Conservation (phyloP, 2,329 filamentous ascomycete genomes). For the Curvularia lunata region DNA sequence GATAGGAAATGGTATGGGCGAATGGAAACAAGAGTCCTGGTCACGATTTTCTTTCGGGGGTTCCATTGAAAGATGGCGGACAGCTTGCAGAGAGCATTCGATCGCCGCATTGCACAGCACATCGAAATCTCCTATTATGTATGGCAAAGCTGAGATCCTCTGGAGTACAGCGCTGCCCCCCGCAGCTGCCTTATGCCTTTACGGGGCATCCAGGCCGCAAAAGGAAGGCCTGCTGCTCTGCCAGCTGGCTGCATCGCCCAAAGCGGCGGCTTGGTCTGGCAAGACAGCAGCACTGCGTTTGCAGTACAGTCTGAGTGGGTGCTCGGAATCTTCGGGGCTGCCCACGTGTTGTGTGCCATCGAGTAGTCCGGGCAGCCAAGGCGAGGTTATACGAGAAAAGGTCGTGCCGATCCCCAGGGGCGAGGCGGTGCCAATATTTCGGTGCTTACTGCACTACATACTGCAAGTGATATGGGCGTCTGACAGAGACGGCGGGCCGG, state of each 20-base stretch:
- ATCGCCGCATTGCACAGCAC: too few relatives aligned
- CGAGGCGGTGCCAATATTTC: slow-evolving; percentile 25
- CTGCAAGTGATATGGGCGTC: slow-evolving; percentile 7
- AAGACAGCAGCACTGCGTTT: too few relatives aligned
- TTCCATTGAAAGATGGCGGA: neutral
- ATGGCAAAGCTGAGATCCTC: too few relatives aligned
- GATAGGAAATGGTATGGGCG: neutral
- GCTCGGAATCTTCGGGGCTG: neutral
- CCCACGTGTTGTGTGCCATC: neutral
- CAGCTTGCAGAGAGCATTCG: neutral
- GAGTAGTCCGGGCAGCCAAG: neutral
- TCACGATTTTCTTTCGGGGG: neutral
- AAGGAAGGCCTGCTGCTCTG: too few relatives aligned
- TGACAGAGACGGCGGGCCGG: slow-evolving; percentile 9
- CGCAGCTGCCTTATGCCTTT: too few relatives aligned
- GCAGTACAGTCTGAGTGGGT: too few relatives aligned
- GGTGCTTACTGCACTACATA: slow-evolving; percentile 22
- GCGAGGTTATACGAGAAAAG: slow-evolving; percentile 6
- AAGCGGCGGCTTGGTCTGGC: too few relatives aligned
- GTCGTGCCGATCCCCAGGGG: slow-evolving; percentile 19
- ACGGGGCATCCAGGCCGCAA: too few relatives aligned
- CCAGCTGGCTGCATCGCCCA: too few relatives aligned
- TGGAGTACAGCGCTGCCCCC: too few relatives aligned
- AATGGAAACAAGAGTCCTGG: neutral
- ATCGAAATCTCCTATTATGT: too few relatives aligned